Conservation (phyloP, 352 stramenopile genomes). For the Blastocystis sp. region DNA sequence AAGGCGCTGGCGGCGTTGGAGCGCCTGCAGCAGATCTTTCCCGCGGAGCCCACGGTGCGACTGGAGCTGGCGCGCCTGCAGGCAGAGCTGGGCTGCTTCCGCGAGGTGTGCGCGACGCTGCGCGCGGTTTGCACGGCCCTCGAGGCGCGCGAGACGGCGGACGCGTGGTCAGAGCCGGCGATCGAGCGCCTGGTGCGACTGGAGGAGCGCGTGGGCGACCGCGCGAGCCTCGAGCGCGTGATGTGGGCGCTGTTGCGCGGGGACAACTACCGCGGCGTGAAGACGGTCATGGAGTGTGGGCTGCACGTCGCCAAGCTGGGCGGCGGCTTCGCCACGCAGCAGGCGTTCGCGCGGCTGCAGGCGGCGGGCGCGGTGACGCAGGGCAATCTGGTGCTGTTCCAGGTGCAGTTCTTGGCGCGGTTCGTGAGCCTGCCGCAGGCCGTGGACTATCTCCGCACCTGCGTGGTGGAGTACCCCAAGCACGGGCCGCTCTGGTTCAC, state of each 20-base stretch:
- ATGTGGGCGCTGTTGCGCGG: not conserved
- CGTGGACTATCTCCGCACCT: not conserved
- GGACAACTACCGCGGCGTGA: constrained; percentile 10
- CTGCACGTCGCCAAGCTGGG: constrained; percentile 35
- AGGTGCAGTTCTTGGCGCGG: constrained; percentile 20
- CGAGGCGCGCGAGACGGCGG: no score
- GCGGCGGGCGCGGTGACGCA: not conserved
- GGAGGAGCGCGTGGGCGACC: constrained; percentile 9
- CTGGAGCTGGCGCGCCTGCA: no score
- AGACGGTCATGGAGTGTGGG: constrained; percentile 9
- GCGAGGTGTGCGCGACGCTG: no score
- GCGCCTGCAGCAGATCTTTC: no score
- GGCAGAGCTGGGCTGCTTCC: no score
- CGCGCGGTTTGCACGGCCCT: no score
- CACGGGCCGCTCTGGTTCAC: constrained; percentile 50
- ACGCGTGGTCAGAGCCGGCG: not conserved
- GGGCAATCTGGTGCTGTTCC: constrained; percentile 2
- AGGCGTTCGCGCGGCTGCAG: constrained; percentile 7
- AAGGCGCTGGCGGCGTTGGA: no score
- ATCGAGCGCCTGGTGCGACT: not conserved
- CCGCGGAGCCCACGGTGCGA: no score
- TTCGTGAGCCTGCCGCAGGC: not conserved
- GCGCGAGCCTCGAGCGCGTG: not conserved
- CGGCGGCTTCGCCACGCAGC: not conserved
- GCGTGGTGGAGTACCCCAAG: not conserved